Evolutionary conservation across 306 rosid species (phyloP).

Genomic region (Purshia tridentata): DNA sequence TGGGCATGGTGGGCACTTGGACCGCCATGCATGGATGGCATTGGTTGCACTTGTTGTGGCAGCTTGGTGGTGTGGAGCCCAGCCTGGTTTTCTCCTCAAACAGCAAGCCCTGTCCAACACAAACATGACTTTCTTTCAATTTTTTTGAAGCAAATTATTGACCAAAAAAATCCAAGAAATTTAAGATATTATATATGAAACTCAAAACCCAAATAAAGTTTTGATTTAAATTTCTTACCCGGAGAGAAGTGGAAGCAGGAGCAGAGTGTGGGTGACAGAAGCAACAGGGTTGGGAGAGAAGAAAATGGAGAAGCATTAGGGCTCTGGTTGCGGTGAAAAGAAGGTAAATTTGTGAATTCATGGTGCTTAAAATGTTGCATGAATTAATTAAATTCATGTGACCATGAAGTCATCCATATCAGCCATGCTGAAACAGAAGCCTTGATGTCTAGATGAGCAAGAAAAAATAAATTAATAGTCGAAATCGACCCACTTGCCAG

Average conservation of each 20-base stretch:
- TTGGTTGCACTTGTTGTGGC: constrained; percentile 87
- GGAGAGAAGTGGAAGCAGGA: constrained; percentile 35
- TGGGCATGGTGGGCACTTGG: constrained; percentile 69
- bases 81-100: constrained; percentile 71
- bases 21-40: constrained; percentile 98
- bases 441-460: not conserved
- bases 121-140: not conserved
- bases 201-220: not conserved
- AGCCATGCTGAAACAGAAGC: constrained; percentile 11
- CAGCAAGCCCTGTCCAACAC: constrained; percentile 47
- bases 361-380: constrained; percentile 29
- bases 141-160: too few relatives aligned
- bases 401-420: constrained; percentile 33
- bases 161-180: not conserved
- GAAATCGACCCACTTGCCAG: constrained; percentile 40
- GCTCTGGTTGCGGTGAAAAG: constrained; percentile 32
- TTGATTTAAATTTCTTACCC: constrained; percentile 34
- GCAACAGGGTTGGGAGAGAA: constrained; percentile 43
- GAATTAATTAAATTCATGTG: not conserved
- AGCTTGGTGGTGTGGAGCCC: constrained; percentile 93
- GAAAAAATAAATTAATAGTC: constrained; percentile 25
- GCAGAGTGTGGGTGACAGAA: constrained; percentile 13
- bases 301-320: constrained; percentile 35
- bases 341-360: constrained; percentile 37
- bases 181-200: not conserved